These are phyloP conservation scores for Cutaneotrichosporon sp. DNA, from an alignment of 1,284 basidiomycete genomes.

Conservation along the genomic window DNA sequence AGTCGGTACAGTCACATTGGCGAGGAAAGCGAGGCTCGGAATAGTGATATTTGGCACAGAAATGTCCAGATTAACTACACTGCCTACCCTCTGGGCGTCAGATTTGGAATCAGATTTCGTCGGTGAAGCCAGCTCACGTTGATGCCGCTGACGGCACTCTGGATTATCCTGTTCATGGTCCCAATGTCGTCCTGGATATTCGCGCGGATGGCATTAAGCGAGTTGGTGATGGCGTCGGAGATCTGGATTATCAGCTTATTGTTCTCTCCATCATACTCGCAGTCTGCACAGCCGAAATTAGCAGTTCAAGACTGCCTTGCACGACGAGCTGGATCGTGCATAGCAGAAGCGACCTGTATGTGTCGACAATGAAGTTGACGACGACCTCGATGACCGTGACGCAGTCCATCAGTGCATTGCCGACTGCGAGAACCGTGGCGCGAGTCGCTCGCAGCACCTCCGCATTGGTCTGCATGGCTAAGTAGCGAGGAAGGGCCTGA, in stretches of 20 bases:
- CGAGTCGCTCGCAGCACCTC: constrained; percentile 72
- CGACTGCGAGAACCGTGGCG: constrained; percentile 68
- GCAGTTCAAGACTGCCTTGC: constrained; percentile 68
- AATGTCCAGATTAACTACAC: too few relatives aligned
- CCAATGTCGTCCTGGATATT: constrained; percentile 67
- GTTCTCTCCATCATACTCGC: constrained; percentile 36
- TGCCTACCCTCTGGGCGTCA: too few relatives aligned
- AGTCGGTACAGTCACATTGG: constrained; percentile 76
- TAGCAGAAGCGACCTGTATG: constrained; percentile 83
- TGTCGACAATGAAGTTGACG: constrained; percentile 85
- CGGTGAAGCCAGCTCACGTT: constrained; percentile 51
- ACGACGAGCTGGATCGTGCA: constrained; percentile 90
- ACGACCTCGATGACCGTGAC: constrained; percentile 78
- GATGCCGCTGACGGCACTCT: constrained; percentile 59
- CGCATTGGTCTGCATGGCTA: constrained; percentile 76
- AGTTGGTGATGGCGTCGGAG: constrained; percentile 60
- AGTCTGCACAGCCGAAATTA: constrained; percentile 74
- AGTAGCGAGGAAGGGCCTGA: constrained; percentile 77
- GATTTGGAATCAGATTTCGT: constrained; percentile 57
- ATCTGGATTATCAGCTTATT: constrained; percentile 53
- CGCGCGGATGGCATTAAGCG: constrained; percentile 58
- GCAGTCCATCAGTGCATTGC: constrained; percentile 59
- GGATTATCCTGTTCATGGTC: constrained; percentile 64
- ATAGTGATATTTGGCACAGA: constrained; percentile 64
- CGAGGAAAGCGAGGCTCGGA: constrained; percentile 64